These are phyloP conservation scores for Leccinum imitatum DNA, from an alignment of 768 basidiomycete species.

Conservation along the genomic window DNA sequence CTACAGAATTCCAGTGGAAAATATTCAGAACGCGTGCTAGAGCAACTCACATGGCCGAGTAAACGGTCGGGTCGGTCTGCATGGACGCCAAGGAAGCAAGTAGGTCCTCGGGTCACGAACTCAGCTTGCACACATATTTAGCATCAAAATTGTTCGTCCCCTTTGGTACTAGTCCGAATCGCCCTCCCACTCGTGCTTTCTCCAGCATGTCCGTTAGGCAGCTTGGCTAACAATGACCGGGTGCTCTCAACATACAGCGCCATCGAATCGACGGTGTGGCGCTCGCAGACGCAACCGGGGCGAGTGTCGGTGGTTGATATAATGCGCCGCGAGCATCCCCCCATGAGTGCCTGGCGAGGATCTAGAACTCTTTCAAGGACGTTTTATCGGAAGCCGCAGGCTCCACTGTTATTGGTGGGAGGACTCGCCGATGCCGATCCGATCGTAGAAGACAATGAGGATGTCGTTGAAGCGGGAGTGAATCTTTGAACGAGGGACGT, in stretches of 20 bases:
- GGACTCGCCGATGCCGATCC: too few relatives aligned
- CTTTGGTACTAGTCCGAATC: slow-evolving; percentile 33
- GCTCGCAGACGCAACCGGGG: slow-evolving; percentile 36
- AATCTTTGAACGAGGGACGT: too few relatives aligned
- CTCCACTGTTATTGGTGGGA: slow-evolving; percentile 19
- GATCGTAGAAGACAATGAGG: slow-evolving; percentile 44
- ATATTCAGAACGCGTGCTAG: not conserved
- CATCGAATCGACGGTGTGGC: slow-evolving; percentile 29
- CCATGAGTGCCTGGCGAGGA: slow-evolving; percentile 56
- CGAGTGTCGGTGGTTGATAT: slow-evolving; percentile 39
- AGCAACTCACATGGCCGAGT: slow-evolving; percentile 32
- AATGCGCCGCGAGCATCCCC: slow-evolving; percentile 51
- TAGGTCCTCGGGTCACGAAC: slow-evolving; percentile 37
- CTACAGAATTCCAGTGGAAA: not conserved
- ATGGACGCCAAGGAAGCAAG: slow-evolving; percentile 23
- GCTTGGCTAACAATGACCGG: slow-evolving; percentile 22
- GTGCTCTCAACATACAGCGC: slow-evolving; percentile 29
- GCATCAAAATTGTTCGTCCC: slow-evolving; percentile 30
- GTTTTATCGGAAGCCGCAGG: too few relatives aligned
- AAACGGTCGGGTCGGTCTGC: slow-evolving; percentile 34
- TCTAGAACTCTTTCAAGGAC: slow-evolving; percentile 38
- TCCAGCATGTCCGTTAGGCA: slow-evolving; percentile 33
- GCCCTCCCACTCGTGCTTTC: slow-evolving; percentile 34
- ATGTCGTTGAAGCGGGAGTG: slow-evolving; percentile 24
- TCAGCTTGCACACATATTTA: slow-evolving; percentile 35